Conservation (phyloP, 495 filamentous ascomycete genomes). For the Penicillium turbatum region DNA sequence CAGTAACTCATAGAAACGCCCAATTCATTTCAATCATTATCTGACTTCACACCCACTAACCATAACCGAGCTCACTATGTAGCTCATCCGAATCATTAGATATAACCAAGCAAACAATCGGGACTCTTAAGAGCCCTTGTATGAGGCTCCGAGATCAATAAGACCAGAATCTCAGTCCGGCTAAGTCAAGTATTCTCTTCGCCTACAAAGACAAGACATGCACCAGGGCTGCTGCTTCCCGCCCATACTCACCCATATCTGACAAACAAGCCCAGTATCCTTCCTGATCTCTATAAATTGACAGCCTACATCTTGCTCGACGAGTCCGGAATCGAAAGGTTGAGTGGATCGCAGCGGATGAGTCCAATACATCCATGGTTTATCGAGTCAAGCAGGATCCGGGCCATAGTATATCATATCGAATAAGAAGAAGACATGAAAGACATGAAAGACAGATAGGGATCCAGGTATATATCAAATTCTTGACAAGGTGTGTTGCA, state of each 20-base stretch:
- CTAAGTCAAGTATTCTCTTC: background rate
- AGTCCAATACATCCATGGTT: background rate
- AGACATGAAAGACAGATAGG: background rate
- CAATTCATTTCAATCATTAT: conserved; percentile 11
- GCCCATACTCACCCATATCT: background rate
- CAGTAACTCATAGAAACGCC: conserved; percentile 11
- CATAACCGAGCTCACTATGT: background rate
- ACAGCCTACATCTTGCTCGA: background rate
- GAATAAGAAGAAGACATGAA: background rate
- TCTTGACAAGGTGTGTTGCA: too few species aligned
- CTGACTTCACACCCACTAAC: background rate
- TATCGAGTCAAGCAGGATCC: background rate
- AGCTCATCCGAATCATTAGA: background rate
- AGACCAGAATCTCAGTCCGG: background rate
- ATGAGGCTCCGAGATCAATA: background rate
- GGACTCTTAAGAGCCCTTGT: background rate
- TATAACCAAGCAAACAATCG: background rate
- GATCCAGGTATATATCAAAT: background rate
- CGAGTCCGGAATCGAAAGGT: background rate
- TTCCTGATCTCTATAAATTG: background rate
- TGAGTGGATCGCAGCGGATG: background rate
- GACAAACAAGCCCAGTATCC: background rate
- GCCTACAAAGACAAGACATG: background rate
- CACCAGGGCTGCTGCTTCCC: background rate
- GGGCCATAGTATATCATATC: background rate